Conservation (phyloP, 768 basidiomycete species). For the Xanthoconium purpureum region DNA sequence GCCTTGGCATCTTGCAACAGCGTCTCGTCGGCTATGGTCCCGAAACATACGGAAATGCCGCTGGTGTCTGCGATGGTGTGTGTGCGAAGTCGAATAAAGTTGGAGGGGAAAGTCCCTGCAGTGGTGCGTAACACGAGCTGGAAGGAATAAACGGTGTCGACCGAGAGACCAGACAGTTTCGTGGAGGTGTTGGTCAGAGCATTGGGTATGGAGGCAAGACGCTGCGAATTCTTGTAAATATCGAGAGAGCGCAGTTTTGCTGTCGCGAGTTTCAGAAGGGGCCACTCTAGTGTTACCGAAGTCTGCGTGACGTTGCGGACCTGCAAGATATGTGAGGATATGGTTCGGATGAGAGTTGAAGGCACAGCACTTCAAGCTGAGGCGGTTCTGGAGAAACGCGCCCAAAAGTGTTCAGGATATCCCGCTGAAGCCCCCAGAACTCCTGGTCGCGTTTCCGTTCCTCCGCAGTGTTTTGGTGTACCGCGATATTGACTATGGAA, state of each 20-base stretch:
- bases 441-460: constrained; percentile 78
- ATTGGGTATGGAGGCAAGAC: constrained; percentile 82
- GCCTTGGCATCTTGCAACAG: constrained; percentile 79
- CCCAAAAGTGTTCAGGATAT: constrained; percentile 77
- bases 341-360: background rate
- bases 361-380: constrained; percentile 57
- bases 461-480: constrained; percentile 81
- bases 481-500: constrained; percentile 96
- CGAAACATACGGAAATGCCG: constrained; percentile 93
- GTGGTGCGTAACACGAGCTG: constrained; percentile 92
- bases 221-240: constrained; percentile 88
- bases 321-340: constrained; percentile 34
- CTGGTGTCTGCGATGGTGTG: constrained; percentile 96
- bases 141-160: constrained; percentile 87
- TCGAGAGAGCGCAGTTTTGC: constrained; percentile 86
- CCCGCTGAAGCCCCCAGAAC: constrained; percentile 81
- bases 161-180: constrained; percentile 77
- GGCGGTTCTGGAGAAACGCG: constrained; percentile 65
- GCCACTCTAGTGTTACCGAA: constrained; percentile 96
- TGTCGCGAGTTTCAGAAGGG: constrained; percentile 75
- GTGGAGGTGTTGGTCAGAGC: constrained; percentile 83
- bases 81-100: constrained; percentile 77
- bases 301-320: constrained; percentile 96
- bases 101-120: constrained; percentile 87
- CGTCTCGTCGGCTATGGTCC: constrained; percentile 74